Evolutionary conservation across 495 filamentous ascomycete species (phyloP), one percentile per base, ranked within the genome.

Genomic region (Talaromyces nanjingensis): DNA sequence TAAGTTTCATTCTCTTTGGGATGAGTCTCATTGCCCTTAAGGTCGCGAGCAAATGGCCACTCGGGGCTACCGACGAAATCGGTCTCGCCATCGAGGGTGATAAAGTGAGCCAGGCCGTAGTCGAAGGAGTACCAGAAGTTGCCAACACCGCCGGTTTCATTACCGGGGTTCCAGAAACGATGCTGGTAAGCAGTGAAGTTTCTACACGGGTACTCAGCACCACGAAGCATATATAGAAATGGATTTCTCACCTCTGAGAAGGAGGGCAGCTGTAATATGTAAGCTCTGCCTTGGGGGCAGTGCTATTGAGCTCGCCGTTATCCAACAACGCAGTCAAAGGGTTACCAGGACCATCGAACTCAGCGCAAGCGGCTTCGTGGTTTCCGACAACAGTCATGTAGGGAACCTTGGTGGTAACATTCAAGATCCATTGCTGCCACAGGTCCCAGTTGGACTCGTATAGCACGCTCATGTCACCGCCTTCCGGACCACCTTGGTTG

Each of bases 111-210:
- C 67, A 83, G 77, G 63, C 81, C 81, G 72, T 83, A 83, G 68
- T 84, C 81, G 67, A 84, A 84, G 12, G 81, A 84, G 70, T 78
- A 81, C 79, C 79, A 81, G 68, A 81, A 81, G 67, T 77, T 77
- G 5, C 74, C 74, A 39, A 77, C 77, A 7, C 71, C 75, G 4
- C 76, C 80, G 0, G 68, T 63, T 63, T 80, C 79, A 2, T 70
- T 71, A 6, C 71, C 74, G 1, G 77, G 70, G 72, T 77, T 78
- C 29, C 72, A 73, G 66, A 79, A 81, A 27, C 77, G 75, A 68
- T 75, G 77, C 63, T 74, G 73, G 69, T 73, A 81, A 65, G 81
- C 82, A 25, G 81, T 84, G 71, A 84, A 84, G 72, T 85, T 84
- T 57, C 74, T 74, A 59, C 16, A 4, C 7, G 3, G 27, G 25